phyloP scores from a whole-genome alignment of 257 asterid species.

The Handroanthus guayacan region DNA sequence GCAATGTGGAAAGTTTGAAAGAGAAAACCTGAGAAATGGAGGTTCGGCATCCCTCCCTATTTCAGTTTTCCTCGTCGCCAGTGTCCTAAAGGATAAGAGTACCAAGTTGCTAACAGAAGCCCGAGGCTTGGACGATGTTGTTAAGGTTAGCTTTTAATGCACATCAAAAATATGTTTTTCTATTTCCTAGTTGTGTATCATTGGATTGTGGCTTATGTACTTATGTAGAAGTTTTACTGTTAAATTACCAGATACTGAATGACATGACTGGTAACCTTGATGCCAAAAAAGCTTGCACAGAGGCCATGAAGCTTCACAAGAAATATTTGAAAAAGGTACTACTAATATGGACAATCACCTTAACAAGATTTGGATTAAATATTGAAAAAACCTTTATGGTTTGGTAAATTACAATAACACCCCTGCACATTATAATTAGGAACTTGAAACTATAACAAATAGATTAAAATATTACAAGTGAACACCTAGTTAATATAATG shows the following conservation, averaged over 20 bases:
- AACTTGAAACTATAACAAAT: too few relatives aligned
- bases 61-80: slow-evolving; percentile 86
- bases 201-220: background rate
- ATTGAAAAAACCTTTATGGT: too few relatives aligned
- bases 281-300: slow-evolving; percentile 77
- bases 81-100: slow-evolving; percentile 83
- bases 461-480: too few relatives aligned
- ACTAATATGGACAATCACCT: too few relatives aligned
- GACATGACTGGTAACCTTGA: slow-evolving; percentile 86
- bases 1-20: slow-evolving; percentile 80
- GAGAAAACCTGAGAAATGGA: slow-evolving; percentile 67
- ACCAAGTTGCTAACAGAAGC: slow-evolving; percentile 80
- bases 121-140: slow-evolving; percentile 87
- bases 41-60: slow-evolving; percentile 72
- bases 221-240: background rate
- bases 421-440: too few relatives aligned
- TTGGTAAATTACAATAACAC: too few relatives aligned
- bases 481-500: too few relatives aligned
- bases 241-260: slow-evolving; percentile 64
- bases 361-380: too few relatives aligned
- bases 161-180: background rate
- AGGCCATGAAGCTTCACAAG: slow-evolving; percentile 91
- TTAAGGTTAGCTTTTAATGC: slow-evolving; percentile 54
- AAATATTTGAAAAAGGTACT: slow-evolving; percentile 77
- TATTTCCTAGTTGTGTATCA: background rate